Conservation (phyloP, 768 basidiomycete species). For the Lactarius quietus region DNA sequence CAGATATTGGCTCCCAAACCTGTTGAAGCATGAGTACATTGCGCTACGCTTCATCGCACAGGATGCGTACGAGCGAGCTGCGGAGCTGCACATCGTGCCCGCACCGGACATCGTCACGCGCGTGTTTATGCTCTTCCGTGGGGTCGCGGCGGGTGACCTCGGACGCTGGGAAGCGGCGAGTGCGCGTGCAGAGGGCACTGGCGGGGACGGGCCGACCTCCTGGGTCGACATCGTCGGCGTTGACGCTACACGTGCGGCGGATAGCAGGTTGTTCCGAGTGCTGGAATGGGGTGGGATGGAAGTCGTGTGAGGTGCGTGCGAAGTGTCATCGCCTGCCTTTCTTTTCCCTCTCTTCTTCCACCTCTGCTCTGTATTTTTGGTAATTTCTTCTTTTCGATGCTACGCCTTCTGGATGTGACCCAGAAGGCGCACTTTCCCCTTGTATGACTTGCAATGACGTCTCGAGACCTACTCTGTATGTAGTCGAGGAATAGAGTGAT, state of each 20-base stretch:
- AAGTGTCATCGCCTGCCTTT: background rate
- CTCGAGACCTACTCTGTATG: no score
- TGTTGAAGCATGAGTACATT: conserved; percentile 39
- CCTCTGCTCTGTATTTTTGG: no score
- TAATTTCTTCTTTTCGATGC: no score
- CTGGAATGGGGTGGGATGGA: conserved; percentile 44
- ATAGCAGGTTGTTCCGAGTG: conserved; percentile 37
- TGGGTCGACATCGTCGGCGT: conserved; percentile 40
- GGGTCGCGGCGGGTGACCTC: conserved; percentile 31
- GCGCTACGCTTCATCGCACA: conserved; percentile 48
- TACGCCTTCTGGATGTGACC: no score
- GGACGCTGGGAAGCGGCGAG: conserved; percentile 29
- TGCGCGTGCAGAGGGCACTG: conserved; percentile 23
- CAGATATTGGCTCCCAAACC: conserved; percentile 43
- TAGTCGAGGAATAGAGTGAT: no score
- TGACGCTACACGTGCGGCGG: conserved; percentile 29
- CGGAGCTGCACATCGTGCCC: conserved; percentile 28
- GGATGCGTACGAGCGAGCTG: conserved; percentile 37
- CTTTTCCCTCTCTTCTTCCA: no score
- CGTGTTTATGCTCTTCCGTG: conserved; percentile 47
- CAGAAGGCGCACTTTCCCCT: no score
- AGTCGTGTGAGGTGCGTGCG: background rate
- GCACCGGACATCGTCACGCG: conserved; percentile 43
- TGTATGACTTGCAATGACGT: no score
- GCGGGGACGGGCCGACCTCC: conserved; percentile 24